Evolutionary conservation across 805 yeast genomes (phyloP).

Genomic region (Wickerhamomyces kurtzmanii): DNA sequence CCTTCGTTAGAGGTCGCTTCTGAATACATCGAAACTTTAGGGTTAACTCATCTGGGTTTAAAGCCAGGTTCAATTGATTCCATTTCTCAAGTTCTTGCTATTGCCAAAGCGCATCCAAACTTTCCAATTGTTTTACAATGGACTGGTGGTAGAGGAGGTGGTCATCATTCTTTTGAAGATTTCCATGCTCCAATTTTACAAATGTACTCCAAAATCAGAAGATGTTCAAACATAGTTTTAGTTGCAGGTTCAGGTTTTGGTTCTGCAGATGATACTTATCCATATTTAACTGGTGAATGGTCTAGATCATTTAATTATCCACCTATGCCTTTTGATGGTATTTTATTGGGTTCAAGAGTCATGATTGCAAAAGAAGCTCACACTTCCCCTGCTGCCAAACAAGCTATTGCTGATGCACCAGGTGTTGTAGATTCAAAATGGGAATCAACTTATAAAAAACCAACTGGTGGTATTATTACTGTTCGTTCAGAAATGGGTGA

Average conservation of each 20-base stretch:
- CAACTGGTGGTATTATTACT: conserved; percentile 95
- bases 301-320: conserved; percentile 81
- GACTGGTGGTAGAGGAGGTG: conserved; percentile 99
- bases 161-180: conserved; percentile 98
- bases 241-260: conserved; percentile 99
- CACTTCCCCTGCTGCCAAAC: conserved; percentile 90
- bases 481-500: conserved; percentile 99
- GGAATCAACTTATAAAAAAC: conserved; percentile 91
- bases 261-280: conserved; percentile 92
- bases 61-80: conserved; percentile 98
- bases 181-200: conserved; percentile 96
- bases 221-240: conserved; percentile 78
- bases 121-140: conserved; percentile 98
- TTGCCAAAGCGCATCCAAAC: conserved; percentile 90
- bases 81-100: conserved; percentile 73
- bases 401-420: conserved; percentile 79
- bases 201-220: conserved; percentile 92
- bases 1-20: conserved; percentile 96
- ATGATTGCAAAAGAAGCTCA: conserved; percentile 96
- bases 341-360: conserved; percentile 90
- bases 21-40: conserved; percentile 89
- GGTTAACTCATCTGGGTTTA: conserved; percentile 88
- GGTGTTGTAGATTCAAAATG: conserved; percentile 87
- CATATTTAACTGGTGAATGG: conserved; percentile 97
- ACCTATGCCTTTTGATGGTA: conserved; percentile 98